Percentiles rank a stretch among this genome's conserved stretches.
phyloP scores from a whole-genome alignment of 2,329 filamentous ascomycete genomes.

The Penicillium sp. region DNA sequence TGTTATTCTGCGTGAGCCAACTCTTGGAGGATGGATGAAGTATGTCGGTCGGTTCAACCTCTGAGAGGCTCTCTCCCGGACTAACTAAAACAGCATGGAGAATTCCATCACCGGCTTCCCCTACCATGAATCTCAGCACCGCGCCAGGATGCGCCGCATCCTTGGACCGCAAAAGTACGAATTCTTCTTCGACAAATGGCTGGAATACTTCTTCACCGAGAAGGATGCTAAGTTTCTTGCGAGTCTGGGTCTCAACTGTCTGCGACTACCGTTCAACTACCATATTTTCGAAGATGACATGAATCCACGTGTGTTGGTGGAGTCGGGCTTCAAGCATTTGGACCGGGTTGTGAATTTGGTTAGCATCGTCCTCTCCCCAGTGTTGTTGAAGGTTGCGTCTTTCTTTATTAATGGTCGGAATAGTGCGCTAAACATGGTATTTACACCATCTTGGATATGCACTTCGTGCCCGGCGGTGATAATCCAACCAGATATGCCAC shows the following conservation, averaged over 20 bases:
- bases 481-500: slow-evolving; percentile 44
- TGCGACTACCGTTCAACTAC: slow-evolving; percentile 60
- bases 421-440: slow-evolving; percentile 46
- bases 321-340: slow-evolving; percentile 46
- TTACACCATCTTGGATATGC: slow-evolving; percentile 51
- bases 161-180: slow-evolving; percentile 55
- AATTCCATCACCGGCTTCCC: slow-evolving; percentile 62
- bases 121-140: slow-evolving; percentile 55
- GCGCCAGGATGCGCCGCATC: slow-evolving; percentile 50
- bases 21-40: slow-evolving; percentile 47
- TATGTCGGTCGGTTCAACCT: slow-evolving; percentile 10
- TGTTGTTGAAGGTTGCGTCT: neutral
- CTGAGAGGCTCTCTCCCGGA: neutral
- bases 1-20: slow-evolving; percentile 49
- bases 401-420: neutral
- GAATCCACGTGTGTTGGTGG: slow-evolving; percentile 45
- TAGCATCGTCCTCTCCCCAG: neutral
- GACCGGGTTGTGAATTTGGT: slow-evolving; percentile 46
- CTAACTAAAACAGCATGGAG: slow-evolving; percentile 45
- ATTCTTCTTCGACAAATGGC: slow-evolving; percentile 57
- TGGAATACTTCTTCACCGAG: slow-evolving; percentile 58
- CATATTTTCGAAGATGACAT: slow-evolving; percentile 50
- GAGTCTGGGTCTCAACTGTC: slow-evolving; percentile 53
- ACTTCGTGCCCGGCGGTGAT: slow-evolving; percentile 48
- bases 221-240: slow-evolving; percentile 57